Evolutionary conservation across 805 yeast genomes (phyloP).

Genomic region (Pichia gijzeniarum): DNA sequence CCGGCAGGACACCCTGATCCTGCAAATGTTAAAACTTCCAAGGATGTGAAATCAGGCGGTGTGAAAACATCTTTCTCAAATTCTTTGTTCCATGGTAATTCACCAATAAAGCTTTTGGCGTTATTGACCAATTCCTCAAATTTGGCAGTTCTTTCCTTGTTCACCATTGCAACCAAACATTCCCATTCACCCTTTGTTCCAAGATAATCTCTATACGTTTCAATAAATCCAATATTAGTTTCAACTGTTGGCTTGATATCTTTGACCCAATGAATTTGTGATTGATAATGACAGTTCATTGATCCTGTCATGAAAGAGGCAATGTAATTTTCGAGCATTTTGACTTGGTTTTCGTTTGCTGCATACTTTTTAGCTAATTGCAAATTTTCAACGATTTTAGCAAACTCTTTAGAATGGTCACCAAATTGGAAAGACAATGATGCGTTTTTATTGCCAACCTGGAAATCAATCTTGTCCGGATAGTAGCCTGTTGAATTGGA

Average conservation of each 20-base stretch:
- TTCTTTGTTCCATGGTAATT: constrained; percentile 70
- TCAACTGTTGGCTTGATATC: constrained; percentile 75
- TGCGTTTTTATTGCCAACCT: constrained; percentile 36
- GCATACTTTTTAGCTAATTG: constrained; percentile 51
- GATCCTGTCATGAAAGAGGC: constrained; percentile 75
- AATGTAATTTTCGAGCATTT: constrained; percentile 61
- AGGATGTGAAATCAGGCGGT: constrained; percentile 88
- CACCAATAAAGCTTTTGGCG: constrained; percentile 57
- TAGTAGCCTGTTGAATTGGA: constrained; percentile 50
- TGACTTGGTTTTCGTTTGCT: constrained; percentile 65
- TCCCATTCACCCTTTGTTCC: constrained; percentile 95
- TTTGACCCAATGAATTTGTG: constrained; percentile 84
- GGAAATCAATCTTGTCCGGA: constrained; percentile 39
- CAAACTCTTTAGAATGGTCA: constrained; percentile 66
- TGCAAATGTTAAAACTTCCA: constrained; percentile 84
- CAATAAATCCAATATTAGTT: constrained; percentile 85
- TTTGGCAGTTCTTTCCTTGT: constrained; percentile 77
- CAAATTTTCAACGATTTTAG: constrained; percentile 48
- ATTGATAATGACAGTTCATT: constrained; percentile 75
- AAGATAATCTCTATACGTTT: constrained; percentile 87
- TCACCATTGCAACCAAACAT: constrained; percentile 84
- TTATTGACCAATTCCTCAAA: constrained; percentile 61
- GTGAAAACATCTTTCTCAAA: constrained; percentile 82
- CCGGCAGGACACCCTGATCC: constrained; percentile 93
- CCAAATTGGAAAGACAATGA: constrained; percentile 59